phyloP scores from a whole-genome alignment of 2,329 filamentous ascomycete genomes.

The Trichothecium roseum region DNA sequence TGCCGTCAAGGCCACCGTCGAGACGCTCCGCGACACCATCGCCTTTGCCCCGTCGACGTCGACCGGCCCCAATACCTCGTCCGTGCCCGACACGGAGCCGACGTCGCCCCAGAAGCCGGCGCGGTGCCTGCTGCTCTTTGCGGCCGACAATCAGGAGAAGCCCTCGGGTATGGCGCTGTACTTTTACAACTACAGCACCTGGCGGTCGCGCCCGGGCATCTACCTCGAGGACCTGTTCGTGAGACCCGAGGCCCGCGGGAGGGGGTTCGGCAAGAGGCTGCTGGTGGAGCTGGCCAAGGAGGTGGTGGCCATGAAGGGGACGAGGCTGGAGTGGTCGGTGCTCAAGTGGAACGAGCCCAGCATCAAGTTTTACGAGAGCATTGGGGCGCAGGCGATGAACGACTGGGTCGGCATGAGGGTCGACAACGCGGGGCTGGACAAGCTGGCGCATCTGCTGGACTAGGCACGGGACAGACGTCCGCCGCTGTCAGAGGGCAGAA shows the following conservation, averaged over 20 bases:
- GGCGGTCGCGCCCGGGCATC: conserved; percentile 77
- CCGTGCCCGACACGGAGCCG: conserved; percentile 36
- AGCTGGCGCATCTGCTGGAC: conserved; percentile 39
- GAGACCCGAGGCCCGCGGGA: conserved; percentile 54
- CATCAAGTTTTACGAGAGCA: conserved; percentile 72
- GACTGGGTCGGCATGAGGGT: conserved; percentile 71
- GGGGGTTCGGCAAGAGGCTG: conserved; percentile 70
- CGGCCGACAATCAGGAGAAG: conserved; percentile 26
- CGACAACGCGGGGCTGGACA: conserved; percentile 53
- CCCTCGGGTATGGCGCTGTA: conserved; percentile 74
- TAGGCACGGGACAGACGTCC: too few species aligned
- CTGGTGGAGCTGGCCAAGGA: conserved; percentile 71
- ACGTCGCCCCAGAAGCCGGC: conserved; percentile 53
- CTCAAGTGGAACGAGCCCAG: conserved; percentile 89
- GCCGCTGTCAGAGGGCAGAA: too few species aligned
- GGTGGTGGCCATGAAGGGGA: conserved; percentile 60
- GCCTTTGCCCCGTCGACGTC: conserved; percentile 56
- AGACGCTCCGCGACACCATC: conserved; percentile 62
- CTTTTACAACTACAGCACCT: conserved; percentile 94
- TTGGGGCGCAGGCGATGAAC: conserved; percentile 55
- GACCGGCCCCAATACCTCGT: conserved; percentile 23
- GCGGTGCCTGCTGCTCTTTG: conserved; percentile 61
- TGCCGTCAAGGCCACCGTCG: conserved; percentile 68
- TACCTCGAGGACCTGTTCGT: conserved; percentile 95
- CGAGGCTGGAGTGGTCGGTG: conserved; percentile 80